Conservation (phyloP, 345 rosid genomes). For the Orychophragmus violaceus region DNA sequence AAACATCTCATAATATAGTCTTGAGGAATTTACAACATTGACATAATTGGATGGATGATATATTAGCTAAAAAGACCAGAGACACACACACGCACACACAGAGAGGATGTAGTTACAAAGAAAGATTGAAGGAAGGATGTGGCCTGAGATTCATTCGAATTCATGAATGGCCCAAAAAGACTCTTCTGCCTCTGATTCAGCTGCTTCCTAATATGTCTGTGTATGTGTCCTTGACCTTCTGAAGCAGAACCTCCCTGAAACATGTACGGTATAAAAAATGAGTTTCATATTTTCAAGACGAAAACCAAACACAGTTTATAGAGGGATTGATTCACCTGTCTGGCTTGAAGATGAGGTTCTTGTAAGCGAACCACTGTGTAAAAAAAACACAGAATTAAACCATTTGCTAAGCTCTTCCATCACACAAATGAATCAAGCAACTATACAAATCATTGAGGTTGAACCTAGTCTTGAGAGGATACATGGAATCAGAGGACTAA, state of each 20-base stretch:
- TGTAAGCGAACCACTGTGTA: constrained; percentile 83
- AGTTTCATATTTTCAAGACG: neutral
- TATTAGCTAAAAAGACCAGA: neutral
- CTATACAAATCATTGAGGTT: too few species aligned
- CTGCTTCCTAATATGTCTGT: constrained; percentile 70
- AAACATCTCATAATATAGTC: constrained; percentile 28
- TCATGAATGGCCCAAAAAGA: neutral
- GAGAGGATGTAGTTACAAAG: constrained; percentile 1
- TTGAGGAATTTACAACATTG: constrained; percentile 25
- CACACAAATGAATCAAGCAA: too few species aligned
- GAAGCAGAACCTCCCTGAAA: constrained; percentile 70
- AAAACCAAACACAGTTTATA: neutral
- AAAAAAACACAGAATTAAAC: neutral
- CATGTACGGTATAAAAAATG: neutral
- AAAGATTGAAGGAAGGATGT: neutral
- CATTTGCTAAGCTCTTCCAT: neutral
- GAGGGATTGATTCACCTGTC: constrained; percentile 46
- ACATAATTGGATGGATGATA: constrained; percentile 11
- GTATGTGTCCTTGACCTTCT: constrained; percentile 60
- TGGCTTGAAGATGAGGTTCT: constrained; percentile 71
- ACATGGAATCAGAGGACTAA: constrained; percentile 6
- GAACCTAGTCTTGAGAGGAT: too few species aligned
- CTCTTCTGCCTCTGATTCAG: constrained; percentile 31
- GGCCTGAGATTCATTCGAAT: constrained; percentile 3
- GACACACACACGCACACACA: neutral